Conservation (phyloP, 257 asterid species). For the Capsicum rhomboideum region DNA sequence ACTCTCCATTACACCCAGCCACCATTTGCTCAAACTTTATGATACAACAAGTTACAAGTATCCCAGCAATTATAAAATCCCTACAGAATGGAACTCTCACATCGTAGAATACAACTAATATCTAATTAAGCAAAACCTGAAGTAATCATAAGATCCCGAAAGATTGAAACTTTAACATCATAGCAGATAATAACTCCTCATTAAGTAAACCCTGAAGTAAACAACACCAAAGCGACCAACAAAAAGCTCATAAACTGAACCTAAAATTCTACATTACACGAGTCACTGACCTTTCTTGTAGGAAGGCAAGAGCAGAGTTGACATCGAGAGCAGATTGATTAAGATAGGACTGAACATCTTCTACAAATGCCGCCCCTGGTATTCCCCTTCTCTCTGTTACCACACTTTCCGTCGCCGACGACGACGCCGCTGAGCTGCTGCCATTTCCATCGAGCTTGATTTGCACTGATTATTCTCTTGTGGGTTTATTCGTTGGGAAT, state of each 20-base stretch:
- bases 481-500: no score
- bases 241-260: background rate
- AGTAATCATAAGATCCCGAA: background rate
- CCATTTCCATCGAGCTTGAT: background rate
- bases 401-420: background rate
- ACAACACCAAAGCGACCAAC: background rate
- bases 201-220: no score
- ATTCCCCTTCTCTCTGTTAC: slow-evolving; percentile 74
- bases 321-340: slow-evolving; percentile 63
- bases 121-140: background rate
- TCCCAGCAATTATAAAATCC: background rate
- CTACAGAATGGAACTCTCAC: background rate
- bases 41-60: background rate
- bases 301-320: slow-evolving; percentile 76
- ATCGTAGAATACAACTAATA: background rate
- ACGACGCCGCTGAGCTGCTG: background rate
- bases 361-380: slow-evolving; percentile 85
- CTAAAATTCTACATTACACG: background rate
- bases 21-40: background rate
- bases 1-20: background rate
- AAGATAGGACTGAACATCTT: slow-evolving; percentile 80
- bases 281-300: slow-evolving; percentile 68
- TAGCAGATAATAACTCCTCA: background rate
- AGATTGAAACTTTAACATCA: background rate
- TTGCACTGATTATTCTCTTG: background rate